Conservation (phyloP, 2,329 filamentous ascomycete genomes). For the Dothideomycetes sp. region DNA sequence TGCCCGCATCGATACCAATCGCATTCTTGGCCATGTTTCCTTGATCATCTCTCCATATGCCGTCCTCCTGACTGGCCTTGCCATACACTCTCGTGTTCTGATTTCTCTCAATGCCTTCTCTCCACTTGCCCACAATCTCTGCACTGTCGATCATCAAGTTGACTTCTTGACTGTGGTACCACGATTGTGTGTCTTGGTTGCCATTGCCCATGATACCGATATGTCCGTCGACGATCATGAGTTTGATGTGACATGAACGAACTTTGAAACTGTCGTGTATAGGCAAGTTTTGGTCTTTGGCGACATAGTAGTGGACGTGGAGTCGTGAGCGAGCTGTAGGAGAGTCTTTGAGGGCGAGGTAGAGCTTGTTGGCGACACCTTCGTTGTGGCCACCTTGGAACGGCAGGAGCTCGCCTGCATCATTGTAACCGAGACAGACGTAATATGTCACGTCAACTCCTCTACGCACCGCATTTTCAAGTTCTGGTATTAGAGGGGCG, state of each 20-base stretch:
- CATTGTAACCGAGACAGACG: constrained; percentile 71
- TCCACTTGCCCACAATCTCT: constrained; percentile 43
- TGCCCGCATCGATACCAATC: constrained; percentile 41
- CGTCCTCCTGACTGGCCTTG: constrained; percentile 43
- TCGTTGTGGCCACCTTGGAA: constrained; percentile 70
- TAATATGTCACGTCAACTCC: constrained; percentile 62
- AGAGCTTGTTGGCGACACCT: constrained; percentile 54
- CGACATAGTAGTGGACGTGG: constrained; percentile 61
- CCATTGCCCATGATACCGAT: constrained; percentile 66
- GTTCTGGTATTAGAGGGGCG: constrained; percentile 53
- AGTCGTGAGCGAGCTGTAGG: constrained; percentile 41
- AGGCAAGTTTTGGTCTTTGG: constrained; percentile 60
- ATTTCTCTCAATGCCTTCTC: constrained; percentile 47
- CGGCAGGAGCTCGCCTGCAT: constrained; percentile 65
- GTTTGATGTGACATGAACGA: constrained; percentile 66
- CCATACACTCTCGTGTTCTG: constrained; percentile 59
- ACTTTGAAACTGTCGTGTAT: constrained; percentile 58
- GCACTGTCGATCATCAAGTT: constrained; percentile 65
- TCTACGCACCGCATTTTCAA: constrained; percentile 55
- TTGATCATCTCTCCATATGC: constrained; percentile 50
- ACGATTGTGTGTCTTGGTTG: constrained; percentile 73
- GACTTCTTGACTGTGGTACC: constrained; percentile 69
- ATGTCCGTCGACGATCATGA: constrained; percentile 61
- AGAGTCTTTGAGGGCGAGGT: constrained; percentile 40
- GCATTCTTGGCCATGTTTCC: constrained; percentile 33